Conservation (phyloP, 768 basidiomycete genomes). For the Lenzites betulinus region DNA sequence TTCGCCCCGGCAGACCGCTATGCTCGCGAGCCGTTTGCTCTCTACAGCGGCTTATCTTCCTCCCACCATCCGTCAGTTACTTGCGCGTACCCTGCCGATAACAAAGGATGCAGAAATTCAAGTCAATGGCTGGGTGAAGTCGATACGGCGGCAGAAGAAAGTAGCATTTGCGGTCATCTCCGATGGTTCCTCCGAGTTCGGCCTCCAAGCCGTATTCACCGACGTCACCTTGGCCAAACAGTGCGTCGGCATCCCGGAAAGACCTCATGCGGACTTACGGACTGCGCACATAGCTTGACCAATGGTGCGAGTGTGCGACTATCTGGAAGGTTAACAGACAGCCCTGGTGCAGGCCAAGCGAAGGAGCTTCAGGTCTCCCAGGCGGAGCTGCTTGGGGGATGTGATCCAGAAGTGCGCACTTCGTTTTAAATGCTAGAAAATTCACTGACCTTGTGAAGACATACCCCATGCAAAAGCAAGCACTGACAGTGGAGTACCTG, state of each 20-base stretch:
- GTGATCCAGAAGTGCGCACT: conserved; percentile 54
- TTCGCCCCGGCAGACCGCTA: conserved; percentile 8
- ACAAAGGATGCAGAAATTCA: conserved; percentile 28
- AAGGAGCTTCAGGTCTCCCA: conserved; percentile 53
- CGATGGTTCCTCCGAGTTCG: conserved; percentile 74
- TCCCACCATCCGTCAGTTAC: conserved; percentile 41
- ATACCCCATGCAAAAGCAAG: conserved; percentile 93
- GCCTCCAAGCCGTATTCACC: conserved; percentile 77
- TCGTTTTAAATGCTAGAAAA: not conserved
- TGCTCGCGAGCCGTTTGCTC: conserved; percentile 30
- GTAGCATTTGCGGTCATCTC: conserved; percentile 82
- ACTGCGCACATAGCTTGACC: conserved; percentile 33
- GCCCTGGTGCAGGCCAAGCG: conserved; percentile 52
- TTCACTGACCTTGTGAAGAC: conserved; percentile 44
- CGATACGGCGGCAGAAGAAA: conserved; percentile 83
- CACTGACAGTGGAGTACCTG: conserved; percentile 74
- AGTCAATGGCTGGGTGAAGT: conserved; percentile 85
- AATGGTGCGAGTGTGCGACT: conserved; percentile 60
- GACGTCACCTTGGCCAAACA: conserved; percentile 39
- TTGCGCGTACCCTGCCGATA: conserved; percentile 29
- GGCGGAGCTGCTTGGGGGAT: conserved; percentile 54
- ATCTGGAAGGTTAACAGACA: conserved; percentile 46
- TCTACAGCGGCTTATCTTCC: conserved; percentile 26
- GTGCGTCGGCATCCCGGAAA: conserved; percentile 25
- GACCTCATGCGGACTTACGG: not conserved